Evolutionary conservation across 345 rosid species (phyloP).

Genomic region (Pistacia atlantica): DNA sequence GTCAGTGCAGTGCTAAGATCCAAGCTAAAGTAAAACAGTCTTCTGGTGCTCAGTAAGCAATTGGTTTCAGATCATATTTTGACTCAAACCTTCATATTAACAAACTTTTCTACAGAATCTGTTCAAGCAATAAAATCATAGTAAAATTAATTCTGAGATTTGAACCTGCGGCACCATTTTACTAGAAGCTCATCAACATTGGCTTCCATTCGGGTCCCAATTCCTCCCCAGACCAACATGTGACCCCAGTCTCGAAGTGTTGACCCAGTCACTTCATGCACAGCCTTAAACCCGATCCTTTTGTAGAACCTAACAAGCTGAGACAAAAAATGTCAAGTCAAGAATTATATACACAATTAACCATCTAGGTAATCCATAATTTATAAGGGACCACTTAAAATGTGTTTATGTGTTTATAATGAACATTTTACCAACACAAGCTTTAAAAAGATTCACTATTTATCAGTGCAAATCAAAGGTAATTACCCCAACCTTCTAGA

Average conservation of each 20-base stretch:
- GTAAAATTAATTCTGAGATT: slow-evolving; percentile 23
- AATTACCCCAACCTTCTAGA: neutral
- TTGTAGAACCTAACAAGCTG: slow-evolving; percentile 86
- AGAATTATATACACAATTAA: neutral
- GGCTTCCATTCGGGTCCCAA: slow-evolving; percentile 94
- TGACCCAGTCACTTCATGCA: slow-evolving; percentile 85
- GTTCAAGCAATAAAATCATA: neutral
- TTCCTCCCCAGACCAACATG: slow-evolving; percentile 93
- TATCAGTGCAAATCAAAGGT: neutral
- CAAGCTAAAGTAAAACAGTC: neutral
- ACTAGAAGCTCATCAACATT: slow-evolving; percentile 60
- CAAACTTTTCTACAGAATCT: neutral
- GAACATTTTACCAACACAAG: neutral
- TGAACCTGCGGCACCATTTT: slow-evolving; percentile 75
- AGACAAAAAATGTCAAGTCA: slow-evolving; percentile 7
- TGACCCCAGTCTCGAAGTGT: slow-evolving; percentile 71
- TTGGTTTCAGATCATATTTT: neutral
- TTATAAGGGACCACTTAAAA: neutral
- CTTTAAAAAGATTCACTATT: neutral
- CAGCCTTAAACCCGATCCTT: slow-evolving; percentile 73
- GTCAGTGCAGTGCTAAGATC: neutral
- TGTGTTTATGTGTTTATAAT: neutral
- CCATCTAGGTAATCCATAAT: neutral
- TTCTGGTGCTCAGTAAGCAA: neutral
- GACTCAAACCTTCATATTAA: neutral